Conservation (phyloP, 805 yeast genomes). For the Yarrowia osloensis region DNA sequence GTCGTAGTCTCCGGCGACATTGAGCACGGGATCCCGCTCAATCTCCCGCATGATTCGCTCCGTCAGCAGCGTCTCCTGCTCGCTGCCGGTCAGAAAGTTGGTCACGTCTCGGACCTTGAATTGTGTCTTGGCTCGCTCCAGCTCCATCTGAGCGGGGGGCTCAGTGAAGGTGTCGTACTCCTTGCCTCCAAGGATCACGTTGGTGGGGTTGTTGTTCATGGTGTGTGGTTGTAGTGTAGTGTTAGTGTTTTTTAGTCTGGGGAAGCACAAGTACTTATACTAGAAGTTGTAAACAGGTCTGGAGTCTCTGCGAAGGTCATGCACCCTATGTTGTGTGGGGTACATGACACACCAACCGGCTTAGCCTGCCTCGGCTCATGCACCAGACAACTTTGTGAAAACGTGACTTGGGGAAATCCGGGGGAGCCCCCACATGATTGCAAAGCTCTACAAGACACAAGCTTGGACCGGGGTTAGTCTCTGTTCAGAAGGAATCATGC, state of each 20-base stretch:
- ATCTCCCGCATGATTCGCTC: conserved; percentile 48
- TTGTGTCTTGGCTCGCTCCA: conserved; percentile 45
- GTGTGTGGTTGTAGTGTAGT: neutral
- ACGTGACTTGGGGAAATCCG: conserved; percentile 14
- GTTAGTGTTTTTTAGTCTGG: no score
- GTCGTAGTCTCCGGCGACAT: conserved; percentile 51
- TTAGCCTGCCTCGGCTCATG: conserved; percentile 18
- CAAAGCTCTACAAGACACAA: neutral
- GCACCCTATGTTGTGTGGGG: neutral
- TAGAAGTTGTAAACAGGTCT: no score
- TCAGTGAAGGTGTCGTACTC: conserved; percentile 40
- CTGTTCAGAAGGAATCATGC: neutral
- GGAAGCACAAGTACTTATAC: no score
- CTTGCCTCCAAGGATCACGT: conserved; percentile 30
- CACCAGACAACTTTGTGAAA: neutral
- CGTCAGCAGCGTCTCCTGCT: conserved; percentile 45
- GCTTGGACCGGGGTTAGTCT: neutral
- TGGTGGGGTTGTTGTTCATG: conserved; percentile 30
- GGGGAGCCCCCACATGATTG: conserved; percentile 25
- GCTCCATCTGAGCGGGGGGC: conserved; percentile 44
- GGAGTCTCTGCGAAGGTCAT: no score
- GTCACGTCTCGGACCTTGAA: conserved; percentile 47
- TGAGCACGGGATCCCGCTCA: conserved; percentile 58
- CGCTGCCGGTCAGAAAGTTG: conserved; percentile 49
- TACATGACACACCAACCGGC: no score